These are phyloP conservation scores for Colletotrichum sp. DNA, from an alignment of 2,329 filamentous ascomycete genomes.

Conservation along the genomic window DNA sequence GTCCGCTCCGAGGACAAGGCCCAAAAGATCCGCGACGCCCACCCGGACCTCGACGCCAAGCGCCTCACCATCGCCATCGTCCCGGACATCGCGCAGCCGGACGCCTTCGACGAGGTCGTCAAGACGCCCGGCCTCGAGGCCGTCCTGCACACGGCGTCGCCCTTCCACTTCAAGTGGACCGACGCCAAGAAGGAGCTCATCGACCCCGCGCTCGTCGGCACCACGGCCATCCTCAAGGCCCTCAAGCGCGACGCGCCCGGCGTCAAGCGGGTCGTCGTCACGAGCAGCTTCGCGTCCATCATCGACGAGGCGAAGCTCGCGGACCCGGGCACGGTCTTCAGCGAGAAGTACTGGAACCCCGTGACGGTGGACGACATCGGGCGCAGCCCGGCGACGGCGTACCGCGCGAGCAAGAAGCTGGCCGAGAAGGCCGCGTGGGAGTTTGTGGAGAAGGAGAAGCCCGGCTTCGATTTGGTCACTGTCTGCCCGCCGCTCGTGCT, in stretches of 20 bases:
- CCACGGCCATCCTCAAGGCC: slow-evolving; percentile 74
- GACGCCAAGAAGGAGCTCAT: slow-evolving; percentile 60
- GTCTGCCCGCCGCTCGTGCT: slow-evolving; percentile 59
- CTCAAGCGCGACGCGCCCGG: slow-evolving; percentile 61
- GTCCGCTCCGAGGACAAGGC: slow-evolving; percentile 61
- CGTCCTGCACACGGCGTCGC: slow-evolving; percentile 66
- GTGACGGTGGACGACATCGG: slow-evolving; percentile 50
- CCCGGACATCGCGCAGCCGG: slow-evolving; percentile 75
- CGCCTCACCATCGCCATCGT: slow-evolving; percentile 65
- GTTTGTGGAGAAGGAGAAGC: slow-evolving; percentile 47
- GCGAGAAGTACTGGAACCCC: slow-evolving; percentile 59
- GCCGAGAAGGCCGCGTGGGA: slow-evolving; percentile 61
- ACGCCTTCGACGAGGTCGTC: slow-evolving; percentile 74
- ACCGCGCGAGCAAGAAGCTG: slow-evolving; percentile 60
- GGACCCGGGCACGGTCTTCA: slow-evolving; percentile 46
- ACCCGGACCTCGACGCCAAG: slow-evolving; percentile 46
- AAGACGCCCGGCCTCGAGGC: slow-evolving; percentile 55
- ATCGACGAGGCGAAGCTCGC: slow-evolving; percentile 40
- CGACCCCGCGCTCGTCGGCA: slow-evolving; percentile 63
- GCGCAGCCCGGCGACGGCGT: slow-evolving; percentile 45
- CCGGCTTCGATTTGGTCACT: slow-evolving; percentile 56
- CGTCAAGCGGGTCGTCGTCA: slow-evolving; percentile 75
- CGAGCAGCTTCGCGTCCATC: slow-evolving; percentile 61
- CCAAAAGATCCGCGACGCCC: slow-evolving; percentile 52
- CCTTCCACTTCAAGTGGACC: slow-evolving; percentile 59